Evolutionary conservation across 768 basidiomycete species (phyloP).

Genomic region (Lentinula lateritia): DNA sequence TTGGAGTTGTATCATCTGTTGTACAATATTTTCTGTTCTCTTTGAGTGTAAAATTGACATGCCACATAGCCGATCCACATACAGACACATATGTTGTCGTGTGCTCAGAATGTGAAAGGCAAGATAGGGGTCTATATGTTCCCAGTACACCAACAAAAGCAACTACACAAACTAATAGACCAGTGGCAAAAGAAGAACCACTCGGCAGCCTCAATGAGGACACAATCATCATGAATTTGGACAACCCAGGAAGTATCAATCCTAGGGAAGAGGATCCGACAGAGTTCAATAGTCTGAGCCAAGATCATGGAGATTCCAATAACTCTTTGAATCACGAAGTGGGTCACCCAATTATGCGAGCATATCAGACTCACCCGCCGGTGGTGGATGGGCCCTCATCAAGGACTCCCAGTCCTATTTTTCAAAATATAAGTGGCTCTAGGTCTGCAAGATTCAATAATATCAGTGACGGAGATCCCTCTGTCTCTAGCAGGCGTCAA

Average conservation of each 20-base stretch:
- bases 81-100: constrained; percentile 19
- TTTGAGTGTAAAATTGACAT: background rate
- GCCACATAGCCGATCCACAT: background rate
- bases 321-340: background rate
- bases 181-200: background rate
- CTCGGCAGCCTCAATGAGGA: background rate
- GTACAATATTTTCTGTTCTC: background rate
- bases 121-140: background rate
- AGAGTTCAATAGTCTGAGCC: background rate
- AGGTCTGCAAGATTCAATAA: too few relatives aligned
- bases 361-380: background rate
- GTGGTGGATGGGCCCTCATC: background rate
- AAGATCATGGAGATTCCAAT: too few relatives aligned
- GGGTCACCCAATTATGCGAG: background rate
- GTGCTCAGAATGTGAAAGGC: constrained; percentile 2
- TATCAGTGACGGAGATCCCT: too few relatives aligned
- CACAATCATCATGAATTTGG: too few relatives aligned
- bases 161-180: background rate
- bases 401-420: background rate
- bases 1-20: background rate
- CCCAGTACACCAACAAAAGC: background rate
- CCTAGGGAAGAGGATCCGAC: background rate
- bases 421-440: background rate
- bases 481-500: too few relatives aligned
- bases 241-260: background rate